Conservation (phyloP, 495 filamentous ascomycete species). For the Neurospora pannonica region DNA sequence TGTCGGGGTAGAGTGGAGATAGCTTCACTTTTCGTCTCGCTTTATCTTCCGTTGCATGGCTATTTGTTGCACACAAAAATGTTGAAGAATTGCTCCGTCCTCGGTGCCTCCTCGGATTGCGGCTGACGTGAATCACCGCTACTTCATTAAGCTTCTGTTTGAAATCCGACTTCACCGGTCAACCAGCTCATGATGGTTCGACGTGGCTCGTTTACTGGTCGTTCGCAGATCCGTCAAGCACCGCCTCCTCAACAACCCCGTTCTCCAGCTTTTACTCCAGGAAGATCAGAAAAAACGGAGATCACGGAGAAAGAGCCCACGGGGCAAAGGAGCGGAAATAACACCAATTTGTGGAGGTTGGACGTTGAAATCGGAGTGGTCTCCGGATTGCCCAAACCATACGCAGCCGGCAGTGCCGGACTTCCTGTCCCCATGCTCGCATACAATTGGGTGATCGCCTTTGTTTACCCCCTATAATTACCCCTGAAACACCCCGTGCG, state of each 20-base stretch:
- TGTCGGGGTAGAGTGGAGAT: neutral
- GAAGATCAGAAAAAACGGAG: neutral
- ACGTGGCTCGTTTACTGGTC: neutral
- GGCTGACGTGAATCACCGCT: neutral
- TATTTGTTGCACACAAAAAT: neutral
- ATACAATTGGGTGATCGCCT: neutral
- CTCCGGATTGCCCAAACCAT: neutral
- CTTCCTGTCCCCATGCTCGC: neutral
- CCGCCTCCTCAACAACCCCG: neutral
- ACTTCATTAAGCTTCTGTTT: neutral
- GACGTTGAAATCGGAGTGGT: neutral
- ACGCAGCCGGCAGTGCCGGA: neutral
- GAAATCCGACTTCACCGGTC: neutral
- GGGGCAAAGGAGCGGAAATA: neutral
- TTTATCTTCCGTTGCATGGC: neutral
- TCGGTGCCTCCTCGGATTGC: neutral
- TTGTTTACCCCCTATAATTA: neutral
- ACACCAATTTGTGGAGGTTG: neutral
- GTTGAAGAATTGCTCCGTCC: neutral
- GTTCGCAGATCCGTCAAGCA: neutral
- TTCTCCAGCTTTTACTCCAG: neutral
- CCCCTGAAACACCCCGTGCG: neutral
- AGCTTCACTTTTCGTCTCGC: neutral
- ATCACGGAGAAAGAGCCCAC: neutral
- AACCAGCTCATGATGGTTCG: neutral